These are phyloP conservation scores for Colletotrichum scovillei DNA, from an alignment of 2,329 filamentous ascomycete genomes.

Conservation along the genomic window DNA sequence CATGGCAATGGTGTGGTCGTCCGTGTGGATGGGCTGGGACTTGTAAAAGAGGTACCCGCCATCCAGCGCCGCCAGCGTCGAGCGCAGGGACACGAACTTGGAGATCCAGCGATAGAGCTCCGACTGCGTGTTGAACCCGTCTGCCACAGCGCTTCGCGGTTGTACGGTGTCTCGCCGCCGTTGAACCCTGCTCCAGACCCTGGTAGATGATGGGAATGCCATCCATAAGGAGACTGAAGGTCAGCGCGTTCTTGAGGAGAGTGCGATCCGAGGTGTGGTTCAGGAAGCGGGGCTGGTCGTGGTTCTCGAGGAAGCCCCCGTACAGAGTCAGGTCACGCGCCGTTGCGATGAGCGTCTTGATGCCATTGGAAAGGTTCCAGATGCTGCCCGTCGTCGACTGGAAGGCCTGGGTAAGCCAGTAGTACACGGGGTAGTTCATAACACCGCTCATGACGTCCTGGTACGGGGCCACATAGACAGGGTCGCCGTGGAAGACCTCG, in stretches of 20 bases:
- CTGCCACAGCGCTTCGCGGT: slow-evolving; percentile 70
- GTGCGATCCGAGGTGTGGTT: slow-evolving; percentile 62
- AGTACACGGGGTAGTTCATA: slow-evolving; percentile 69
- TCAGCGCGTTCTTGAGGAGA: slow-evolving; percentile 70
- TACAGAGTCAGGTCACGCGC: slow-evolving; percentile 31
- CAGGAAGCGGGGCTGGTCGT: slow-evolving; percentile 67
- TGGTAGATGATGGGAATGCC: slow-evolving; percentile 75
- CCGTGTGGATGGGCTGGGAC: slow-evolving; percentile 13
- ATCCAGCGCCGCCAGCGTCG: slow-evolving; percentile 21
- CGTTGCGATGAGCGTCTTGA: slow-evolving; percentile 25
- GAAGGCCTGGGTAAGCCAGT: slow-evolving; percentile 51
- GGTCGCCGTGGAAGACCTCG: slow-evolving; percentile 68
- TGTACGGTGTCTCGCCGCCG: slow-evolving; percentile 58
- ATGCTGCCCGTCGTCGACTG: slow-evolving; percentile 44
- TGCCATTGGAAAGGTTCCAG: slow-evolving; percentile 48
- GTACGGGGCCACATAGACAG: slow-evolving; percentile 63
- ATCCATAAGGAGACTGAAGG: slow-evolving; percentile 69
- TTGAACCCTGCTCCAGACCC: slow-evolving; percentile 71
- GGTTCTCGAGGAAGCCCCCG: slow-evolving; percentile 66
- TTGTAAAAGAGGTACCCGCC: slow-evolving; percentile 31
- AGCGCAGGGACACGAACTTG: slow-evolving; percentile 25
- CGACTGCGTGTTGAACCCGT: slow-evolving; percentile 57
- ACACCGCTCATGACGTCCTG: slow-evolving; percentile 66
- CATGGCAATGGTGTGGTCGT: slow-evolving; percentile 25
- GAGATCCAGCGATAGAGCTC: slow-evolving; percentile 55